Percentiles rank a stretch among this genome's conserved stretches.
phyloP scores from a whole-genome alignment of 176 grass and related monocot genomes.

The Pontederia paniculata region DNA sequence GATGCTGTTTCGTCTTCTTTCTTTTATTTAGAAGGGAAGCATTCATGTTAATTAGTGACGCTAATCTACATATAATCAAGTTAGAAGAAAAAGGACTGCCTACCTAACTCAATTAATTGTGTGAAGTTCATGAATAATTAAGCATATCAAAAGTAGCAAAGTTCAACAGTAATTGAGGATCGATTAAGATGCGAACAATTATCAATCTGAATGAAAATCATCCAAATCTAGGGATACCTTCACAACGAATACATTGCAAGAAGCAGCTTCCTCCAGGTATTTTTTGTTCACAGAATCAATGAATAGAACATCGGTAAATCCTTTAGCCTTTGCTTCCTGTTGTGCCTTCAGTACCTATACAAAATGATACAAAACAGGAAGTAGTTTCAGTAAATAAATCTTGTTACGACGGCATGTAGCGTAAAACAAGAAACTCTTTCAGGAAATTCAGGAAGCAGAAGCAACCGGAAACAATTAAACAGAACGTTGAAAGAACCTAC shows the following conservation, averaged over 20 bases:
- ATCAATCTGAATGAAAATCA: background rate
- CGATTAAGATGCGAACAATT: no score
- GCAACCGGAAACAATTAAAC: background rate
- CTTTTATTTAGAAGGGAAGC: no score
- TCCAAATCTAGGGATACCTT: constrained; percentile 23
- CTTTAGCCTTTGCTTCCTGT: constrained; percentile 54
- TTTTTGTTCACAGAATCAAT: constrained; percentile 67
- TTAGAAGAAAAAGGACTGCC: no score
- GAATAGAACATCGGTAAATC: constrained; percentile 82
- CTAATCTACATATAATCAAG: no score
- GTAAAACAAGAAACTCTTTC: background rate
- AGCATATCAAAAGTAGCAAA: no score
- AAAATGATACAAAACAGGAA: background rate
- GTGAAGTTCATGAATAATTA: no score
- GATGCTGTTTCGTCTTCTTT: no score
- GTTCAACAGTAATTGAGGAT: no score
- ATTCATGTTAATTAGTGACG: no score
- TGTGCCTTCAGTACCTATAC: constrained; percentile 69
- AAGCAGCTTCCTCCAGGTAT: constrained; percentile 83
- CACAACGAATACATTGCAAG: constrained; percentile 81
- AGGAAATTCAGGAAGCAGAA: background rate
- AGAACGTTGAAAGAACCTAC: constrained; percentile 21
- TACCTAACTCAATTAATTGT: no score
- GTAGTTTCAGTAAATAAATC: background rate
- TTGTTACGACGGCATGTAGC: background rate